A percentile compares a stretch with the other conserved stretches of the same genome.
These are phyloP conservation scores for Gardenia jasminoides DNA, from an alignment of 257 asterid species.

Conservation along the genomic window DNA sequence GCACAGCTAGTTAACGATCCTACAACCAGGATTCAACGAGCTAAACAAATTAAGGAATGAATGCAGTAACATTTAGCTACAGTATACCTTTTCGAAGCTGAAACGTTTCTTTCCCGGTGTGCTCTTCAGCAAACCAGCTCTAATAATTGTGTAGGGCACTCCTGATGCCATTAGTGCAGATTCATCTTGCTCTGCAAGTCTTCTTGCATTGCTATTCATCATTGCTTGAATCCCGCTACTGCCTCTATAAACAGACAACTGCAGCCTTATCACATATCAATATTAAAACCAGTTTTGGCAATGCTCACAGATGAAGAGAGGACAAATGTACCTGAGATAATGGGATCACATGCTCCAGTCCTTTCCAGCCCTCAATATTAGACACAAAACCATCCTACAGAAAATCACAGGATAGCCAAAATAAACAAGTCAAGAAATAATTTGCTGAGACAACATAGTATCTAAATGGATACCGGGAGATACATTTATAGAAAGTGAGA, in stretches of 20 bases:
- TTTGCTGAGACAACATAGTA: not conserved
- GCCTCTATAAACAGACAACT: constrained; percentile 83
- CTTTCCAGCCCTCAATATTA: constrained; percentile 72
- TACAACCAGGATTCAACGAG: not conserved
- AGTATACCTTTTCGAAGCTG: constrained; percentile 59
- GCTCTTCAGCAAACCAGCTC: constrained; percentile 63
- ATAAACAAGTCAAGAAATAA: not conserved
- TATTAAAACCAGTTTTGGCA: constrained; percentile 20
- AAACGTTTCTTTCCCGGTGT: constrained; percentile 78
- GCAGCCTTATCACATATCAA: constrained; percentile 60
- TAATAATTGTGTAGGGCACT: constrained; percentile 16
- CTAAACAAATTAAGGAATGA: not conserved
- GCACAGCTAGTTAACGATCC: too few species aligned
- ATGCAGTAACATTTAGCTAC: not conserved
- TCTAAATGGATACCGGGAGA: not conserved
- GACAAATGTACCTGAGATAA: constrained; percentile 72
- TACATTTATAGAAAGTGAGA: not conserved
- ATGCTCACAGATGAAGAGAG: constrained; percentile 19
- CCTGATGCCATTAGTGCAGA: constrained; percentile 2
- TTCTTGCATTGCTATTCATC: constrained; percentile 60
- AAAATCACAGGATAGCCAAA: constrained; percentile 5
- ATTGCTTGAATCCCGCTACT: constrained; percentile 75
- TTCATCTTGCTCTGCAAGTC: constrained; percentile 77
- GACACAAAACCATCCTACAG: constrained; percentile 68
- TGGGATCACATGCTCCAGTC: constrained; percentile 73